Conservation (phyloP, 768 basidiomycete genomes). For the Artomyces pyxidatus region DNA sequence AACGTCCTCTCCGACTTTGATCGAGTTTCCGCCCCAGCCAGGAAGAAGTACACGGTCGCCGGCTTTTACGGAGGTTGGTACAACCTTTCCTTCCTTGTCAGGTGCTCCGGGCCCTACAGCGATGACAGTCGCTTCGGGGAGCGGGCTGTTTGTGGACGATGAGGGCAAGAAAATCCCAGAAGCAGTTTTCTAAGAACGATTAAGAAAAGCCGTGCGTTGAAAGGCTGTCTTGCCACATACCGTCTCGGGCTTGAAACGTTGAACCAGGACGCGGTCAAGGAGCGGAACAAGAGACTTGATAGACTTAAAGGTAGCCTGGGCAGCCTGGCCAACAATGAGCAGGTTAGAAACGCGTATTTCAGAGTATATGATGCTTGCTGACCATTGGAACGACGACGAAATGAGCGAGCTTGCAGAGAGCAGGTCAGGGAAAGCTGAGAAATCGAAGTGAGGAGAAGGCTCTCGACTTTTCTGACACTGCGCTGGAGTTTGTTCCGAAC, state of each 20-base stretch:
- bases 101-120: conserved; percentile 93
- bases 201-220: background rate
- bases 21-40: conserved; percentile 91
- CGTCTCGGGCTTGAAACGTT: conserved; percentile 94
- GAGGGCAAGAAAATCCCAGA: conserved; percentile 93
- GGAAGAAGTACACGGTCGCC: conserved; percentile 93
- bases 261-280: conserved; percentile 93
- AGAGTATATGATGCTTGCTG: background rate
- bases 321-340: too few species aligned
- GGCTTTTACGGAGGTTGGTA: conserved; percentile 71
- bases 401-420: background rate
- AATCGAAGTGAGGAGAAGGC: conserved; percentile 3
- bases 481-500: conserved; percentile 1
- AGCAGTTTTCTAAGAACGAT: conserved; percentile 79
- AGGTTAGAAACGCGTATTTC: background rate
- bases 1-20: conserved; percentile 97
- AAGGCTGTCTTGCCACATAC: too few species aligned
- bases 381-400: background rate
- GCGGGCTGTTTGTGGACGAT: conserved; percentile 71
- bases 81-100: conserved; percentile 71
- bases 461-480: conserved; percentile 2
- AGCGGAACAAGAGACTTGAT: conserved; percentile 88
- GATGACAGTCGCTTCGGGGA: conserved; percentile 97
- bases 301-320: conserved; percentile 90
- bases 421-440: background rate